Base-by-base conservation (phyloP, 805 yeast genomes). In the Dipodascopsis tothii region DNA sequence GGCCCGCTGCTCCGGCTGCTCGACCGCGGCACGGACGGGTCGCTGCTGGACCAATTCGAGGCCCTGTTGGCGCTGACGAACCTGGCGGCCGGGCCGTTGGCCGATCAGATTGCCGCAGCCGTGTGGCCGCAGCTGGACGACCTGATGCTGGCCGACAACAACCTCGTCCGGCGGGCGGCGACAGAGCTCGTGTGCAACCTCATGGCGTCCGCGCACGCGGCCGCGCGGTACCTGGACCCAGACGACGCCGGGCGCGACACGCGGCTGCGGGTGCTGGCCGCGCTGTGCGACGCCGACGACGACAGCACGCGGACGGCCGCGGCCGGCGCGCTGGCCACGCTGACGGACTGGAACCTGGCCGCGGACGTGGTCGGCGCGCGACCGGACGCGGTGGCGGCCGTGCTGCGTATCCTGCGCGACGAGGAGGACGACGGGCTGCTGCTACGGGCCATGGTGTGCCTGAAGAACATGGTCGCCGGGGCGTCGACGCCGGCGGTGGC, bases 41-140 rank as follows among this genome's bases (percentile, higher is more conserved):
- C 62, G 16, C 40, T 60, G 16, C 59, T 68, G 21, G 71, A 67
- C 39, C 68, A 71, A 18, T 73, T 71, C 51, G 81, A 78, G 54
- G 65, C 79, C 0, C 62, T 84, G 33, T 57, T 80, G 19, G 84
- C 88, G 0, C 66, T 83, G 22, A 83, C 90, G 1, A 84, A 83
- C 59, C 51, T 81, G 5, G 74, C 85, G 0, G 70, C 84, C 0
- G 66, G 65, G 35, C 66, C 66, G 7, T 65, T 68, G 3, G 61
- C 60, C 11, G 62, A 71, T 21, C 65, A 60, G 9, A 63, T 70
- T 3, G 59, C 63, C 36, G 60, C 65, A 3, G 59, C 65, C 4
- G 64, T 69, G 39, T 76, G 79, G 73, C 54, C 67, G 0, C 67
- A 66, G 21, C 66, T 80, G 11, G 75, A 72, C 46, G 59, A 59